Base-by-base conservation (phyloP, 2,329 filamentous ascomycete genomes). In the Nothomitra cinnamomea region DNA sequence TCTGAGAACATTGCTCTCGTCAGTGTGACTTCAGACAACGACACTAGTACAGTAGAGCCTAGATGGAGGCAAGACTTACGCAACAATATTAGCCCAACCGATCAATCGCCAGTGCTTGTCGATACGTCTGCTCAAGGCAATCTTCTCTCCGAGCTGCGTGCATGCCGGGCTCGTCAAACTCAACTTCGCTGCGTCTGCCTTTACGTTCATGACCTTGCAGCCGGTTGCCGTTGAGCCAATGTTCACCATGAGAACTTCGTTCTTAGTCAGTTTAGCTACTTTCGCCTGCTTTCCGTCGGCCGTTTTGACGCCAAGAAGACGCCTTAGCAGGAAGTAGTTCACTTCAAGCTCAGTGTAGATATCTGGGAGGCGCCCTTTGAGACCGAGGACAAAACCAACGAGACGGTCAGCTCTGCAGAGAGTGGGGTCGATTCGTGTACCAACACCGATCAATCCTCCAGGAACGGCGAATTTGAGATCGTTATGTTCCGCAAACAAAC, bases 161-260 rank as follows among this genome's bases (percentile, higher is more conserved):
- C 92, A 98, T 55, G 92, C 92, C 45, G 89, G 89, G 66, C 82
- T 90, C 57, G 89, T 96, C 62, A 98, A 75, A 56, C 87, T 83
- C 60, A 98, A 78, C 75, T 95, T 95, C 55, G 92, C 92, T 55
- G 89, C 90, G 78, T 98, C 92, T 65, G 90, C 89, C 79, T 92
- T 95, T 66, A 96, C 94, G 63, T 87, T 90, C 56, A 92, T 80
- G 53, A 98, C 87, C 80, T 96, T 98, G 61, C 92, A 92, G 70
- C 92, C 92, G 13, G 90, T 95, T 48, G 92, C 94, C 8, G 90
- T 96, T 38, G 87, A 95, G 57, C 92, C 92, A 66, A 98, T 98
- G 76, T 98, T 98, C 60, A 98, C 92, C 92, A 98, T 96, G 70
- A 98, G 83, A 64, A 96, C 88, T 70, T 98, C 92, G 72, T 95